Base-by-base conservation (phyloP, 192 early-diverging fungal species). In the Paraglomus brasilianum region DNA sequence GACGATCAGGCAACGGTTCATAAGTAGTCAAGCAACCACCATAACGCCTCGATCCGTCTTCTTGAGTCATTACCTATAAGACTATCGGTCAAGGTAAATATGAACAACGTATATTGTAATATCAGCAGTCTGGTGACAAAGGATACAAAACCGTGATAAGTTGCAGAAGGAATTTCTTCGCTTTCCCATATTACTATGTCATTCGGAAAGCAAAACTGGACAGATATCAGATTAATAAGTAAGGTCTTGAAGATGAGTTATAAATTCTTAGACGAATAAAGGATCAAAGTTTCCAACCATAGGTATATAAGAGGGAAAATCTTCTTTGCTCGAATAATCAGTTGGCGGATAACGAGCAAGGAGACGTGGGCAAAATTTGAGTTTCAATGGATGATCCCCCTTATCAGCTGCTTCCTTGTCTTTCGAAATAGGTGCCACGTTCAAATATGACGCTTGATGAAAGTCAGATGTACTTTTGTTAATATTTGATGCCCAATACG, bases 121-220 rank as follows among this genome's bases (percentile, higher is more conserved):
- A 36, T 19, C 3, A 13, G 22, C 9, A 1, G 15, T 19, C 47
- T 22, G 10, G 1, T 7, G 11, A 24, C 14, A 64, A 64, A 64
- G 61, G 61, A 64, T 64, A 79, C 77, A 59, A 79, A 79, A 14
- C 74, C 75, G 24, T 79, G 77, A 39, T 70, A 79, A 7, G 77
- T 79, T 3, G 77, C 74, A 14, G 72, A 5, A 30, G 77, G 77
- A 1, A 52, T 59, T 24, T 71, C 67, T 6, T 62, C 57, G 30
- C 68, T 67, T 8, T 74, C 43, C 39, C 71, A 64, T 40, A 79
- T 64, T 17, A 64, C 71, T 13, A 79, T 44, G 7, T 72, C 77
- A 51, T 70, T 74, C 17, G 77, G 77, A 63, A 79, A 79, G 52
- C 77, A 79, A 62, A 79, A 79, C 77, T 79, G 45, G 13, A 63